Conservation (phyloP, 2,329 filamentous ascomycete species). For the Aspergillus cejpii region DNA sequence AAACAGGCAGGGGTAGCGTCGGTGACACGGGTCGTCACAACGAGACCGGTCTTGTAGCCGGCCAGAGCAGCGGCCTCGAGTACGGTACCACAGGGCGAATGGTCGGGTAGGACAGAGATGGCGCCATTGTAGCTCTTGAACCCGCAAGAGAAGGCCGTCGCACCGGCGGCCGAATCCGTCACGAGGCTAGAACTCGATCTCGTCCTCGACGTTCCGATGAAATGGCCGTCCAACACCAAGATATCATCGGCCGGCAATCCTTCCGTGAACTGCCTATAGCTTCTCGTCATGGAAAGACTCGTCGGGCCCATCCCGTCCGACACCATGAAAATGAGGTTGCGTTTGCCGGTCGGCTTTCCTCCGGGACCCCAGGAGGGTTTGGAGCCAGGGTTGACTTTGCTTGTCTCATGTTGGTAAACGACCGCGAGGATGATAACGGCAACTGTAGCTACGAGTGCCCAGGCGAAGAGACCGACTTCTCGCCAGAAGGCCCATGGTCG, state of each 20-base stretch:
- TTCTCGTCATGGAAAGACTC: slow-evolving; percentile 76
- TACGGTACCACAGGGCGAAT: slow-evolving; percentile 80
- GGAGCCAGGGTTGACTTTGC: slow-evolving; percentile 28
- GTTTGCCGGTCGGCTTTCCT: slow-evolving; percentile 57
- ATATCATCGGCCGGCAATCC: slow-evolving; percentile 67
- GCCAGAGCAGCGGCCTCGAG: slow-evolving; percentile 89
- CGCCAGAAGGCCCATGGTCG: slow-evolving; percentile 56
- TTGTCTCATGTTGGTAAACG: slow-evolving; percentile 63
- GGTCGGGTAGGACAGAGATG: slow-evolving; percentile 80
- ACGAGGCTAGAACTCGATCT: slow-evolving; percentile 76
- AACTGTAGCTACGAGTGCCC: slow-evolving; percentile 75
- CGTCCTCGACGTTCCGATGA: slow-evolving; percentile 85
- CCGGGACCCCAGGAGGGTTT: slow-evolving; percentile 33
- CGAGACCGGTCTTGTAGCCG: slow-evolving; percentile 86
- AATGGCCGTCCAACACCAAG: slow-evolving; percentile 74
- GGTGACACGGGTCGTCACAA: slow-evolving; percentile 90
- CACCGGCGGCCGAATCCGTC: slow-evolving; percentile 93
- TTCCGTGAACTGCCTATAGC: slow-evolving; percentile 72
- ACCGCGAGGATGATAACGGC: slow-evolving; percentile 73
- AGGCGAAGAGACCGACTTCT: slow-evolving; percentile 69
- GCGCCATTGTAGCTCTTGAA: slow-evolving; percentile 95
- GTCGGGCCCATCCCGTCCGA: slow-evolving; percentile 98
- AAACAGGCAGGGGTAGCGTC: slow-evolving; percentile 97
- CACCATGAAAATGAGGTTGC: slow-evolving; percentile 98
- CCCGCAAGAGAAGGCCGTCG: slow-evolving; percentile 90